Conservation (phyloP, 2,329 filamentous ascomycete species). For the Cladosporium oxysporum region DNA sequence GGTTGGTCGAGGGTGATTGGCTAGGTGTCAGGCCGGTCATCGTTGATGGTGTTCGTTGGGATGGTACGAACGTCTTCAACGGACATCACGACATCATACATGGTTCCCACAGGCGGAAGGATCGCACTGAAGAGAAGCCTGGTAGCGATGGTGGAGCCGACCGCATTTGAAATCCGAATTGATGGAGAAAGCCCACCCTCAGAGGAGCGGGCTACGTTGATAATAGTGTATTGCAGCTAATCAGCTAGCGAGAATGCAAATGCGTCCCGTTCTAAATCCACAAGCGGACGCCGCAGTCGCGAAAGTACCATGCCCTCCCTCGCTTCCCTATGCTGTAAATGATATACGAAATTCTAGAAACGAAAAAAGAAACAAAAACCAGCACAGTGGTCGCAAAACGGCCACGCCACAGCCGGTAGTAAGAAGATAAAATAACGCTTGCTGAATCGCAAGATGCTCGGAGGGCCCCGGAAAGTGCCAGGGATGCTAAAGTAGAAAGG, state of each 20-base stretch:
- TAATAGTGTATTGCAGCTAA: not conserved
- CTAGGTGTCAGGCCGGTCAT: not conserved
- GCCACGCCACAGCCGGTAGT: not conserved
- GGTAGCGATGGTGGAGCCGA: slow-evolving; percentile 3
- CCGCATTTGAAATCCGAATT: not conserved
- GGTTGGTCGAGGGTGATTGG: not conserved
- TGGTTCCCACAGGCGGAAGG: not conserved
- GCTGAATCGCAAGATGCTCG: not conserved
- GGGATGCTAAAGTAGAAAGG: not conserved
- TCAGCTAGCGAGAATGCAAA: not conserved
- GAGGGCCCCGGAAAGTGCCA: not conserved
- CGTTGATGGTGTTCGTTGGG: not conserved
- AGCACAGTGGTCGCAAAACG: not conserved
- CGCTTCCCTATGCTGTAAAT: not conserved
- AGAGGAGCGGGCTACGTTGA: not conserved
- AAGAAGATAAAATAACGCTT: slow-evolving; percentile 1
- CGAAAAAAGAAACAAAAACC: not conserved
- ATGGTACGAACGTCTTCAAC: slow-evolving; percentile 5
- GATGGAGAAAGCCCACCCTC: not conserved
- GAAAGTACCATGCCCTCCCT: not conserved
- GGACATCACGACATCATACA: slow-evolving; percentile 2
- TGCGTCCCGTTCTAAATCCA: not conserved
- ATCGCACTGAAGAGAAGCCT: not conserved
- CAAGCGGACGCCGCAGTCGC: not conserved
- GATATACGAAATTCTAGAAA: slow-evolving; percentile 4